Base-by-base conservation (phyloP, 2,329 filamentous ascomycete species). In the Colletotrichum chlorophyti region DNA sequence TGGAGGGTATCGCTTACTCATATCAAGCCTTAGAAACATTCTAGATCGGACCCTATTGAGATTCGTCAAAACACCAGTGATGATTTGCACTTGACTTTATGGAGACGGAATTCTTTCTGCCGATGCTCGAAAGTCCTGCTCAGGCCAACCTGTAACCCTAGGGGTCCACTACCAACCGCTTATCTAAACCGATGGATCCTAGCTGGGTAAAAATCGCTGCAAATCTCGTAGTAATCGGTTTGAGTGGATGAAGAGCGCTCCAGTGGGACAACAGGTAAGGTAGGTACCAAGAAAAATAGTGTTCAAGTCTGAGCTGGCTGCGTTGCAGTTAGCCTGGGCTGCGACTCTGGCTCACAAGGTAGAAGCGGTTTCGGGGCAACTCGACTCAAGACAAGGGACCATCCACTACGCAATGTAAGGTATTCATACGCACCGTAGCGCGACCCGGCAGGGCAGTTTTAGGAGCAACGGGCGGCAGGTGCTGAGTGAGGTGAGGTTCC, bases 221-320 rank as follows among this genome's bases (percentile, higher is more conserved):
- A 55, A 55, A 59, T 59, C 57, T 59, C 51, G 51, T 55, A 53
- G 38, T 50, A 55, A 55, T 21, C 51, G 43, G n/a, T n/a, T n/a
- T n/a, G n/a, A n/a, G 26, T 35, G 37, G 29, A 15, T 24, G 31
- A 40, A 32, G n/a, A 26, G 43, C 35, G 43, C 32, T 9, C 38
- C 43, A 46, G 51, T 55, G 37, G 43, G 42, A 55, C 34, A 14
- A 38, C 21, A 21, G 24, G 32, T 6, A 15, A n/a, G n/a, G 38
- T 21, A 38, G 15, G 24, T 43, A 34, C 27, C 27, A 46, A 40
- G 52, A 55, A 55, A 45, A 59, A 15, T n/a, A 27, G 27, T 19
- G 14, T 26, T 12, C 14, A 12, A 12, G 42, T 42, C 40, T 46
- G 27, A 49, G 24, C 40, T 46, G 26, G 6, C 26, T 24, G 34